Conservation (phyloP, 805 yeast genomes). For the Saccharomyces mikatae region DNA sequence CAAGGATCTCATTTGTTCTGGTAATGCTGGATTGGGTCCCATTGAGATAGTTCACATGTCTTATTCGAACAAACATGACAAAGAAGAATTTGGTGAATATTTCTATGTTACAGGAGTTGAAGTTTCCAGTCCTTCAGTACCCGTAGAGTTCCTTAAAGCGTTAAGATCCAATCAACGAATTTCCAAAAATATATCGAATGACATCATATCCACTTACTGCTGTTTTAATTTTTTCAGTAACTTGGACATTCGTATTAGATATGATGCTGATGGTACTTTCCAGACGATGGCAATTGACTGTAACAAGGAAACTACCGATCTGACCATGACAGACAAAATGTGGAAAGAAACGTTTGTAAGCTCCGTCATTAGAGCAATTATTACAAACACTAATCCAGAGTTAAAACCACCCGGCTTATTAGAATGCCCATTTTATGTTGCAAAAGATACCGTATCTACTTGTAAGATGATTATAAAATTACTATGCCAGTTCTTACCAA, state of each 20-base stretch:
- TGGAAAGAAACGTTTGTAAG: slow-evolving; percentile 63
- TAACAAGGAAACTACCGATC: slow-evolving; percentile 23
- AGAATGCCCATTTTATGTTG: slow-evolving; percentile 38
- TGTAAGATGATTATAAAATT: slow-evolving; percentile 29
- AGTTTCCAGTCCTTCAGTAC: slow-evolving; percentile 37
- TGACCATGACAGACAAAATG: slow-evolving; percentile 27
- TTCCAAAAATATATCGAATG: slow-evolving; percentile 12
- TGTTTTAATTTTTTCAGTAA: slow-evolving; percentile 65
- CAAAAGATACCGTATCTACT: slow-evolving; percentile 18
- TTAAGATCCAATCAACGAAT: slow-evolving; percentile 20
- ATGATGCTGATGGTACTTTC: slow-evolving; percentile 30
- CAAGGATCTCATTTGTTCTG: slow-evolving; percentile 10
- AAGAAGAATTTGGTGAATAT: slow-evolving; percentile 43
- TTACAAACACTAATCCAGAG: slow-evolving; percentile 46
- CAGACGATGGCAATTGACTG: slow-evolving; percentile 28
- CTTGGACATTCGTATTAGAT: slow-evolving; percentile 65
- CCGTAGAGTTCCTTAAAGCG: slow-evolving; percentile 41
- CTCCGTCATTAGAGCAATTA: slow-evolving; percentile 44
- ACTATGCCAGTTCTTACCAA: slow-evolving; percentile 40
- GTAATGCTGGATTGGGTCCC: slow-evolving; percentile 51
- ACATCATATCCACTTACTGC: slow-evolving; percentile 43
- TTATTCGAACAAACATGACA: slow-evolving; percentile 32
- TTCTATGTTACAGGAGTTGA: slow-evolving; percentile 43
- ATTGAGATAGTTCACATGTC: slow-evolving; percentile 54
- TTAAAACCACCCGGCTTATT: slow-evolving; percentile 52